Evolutionary conservation across 257 asterid species (phyloP), one percentile per base, ranked within the genome.

Genomic region (Cinchona pubescens): DNA sequence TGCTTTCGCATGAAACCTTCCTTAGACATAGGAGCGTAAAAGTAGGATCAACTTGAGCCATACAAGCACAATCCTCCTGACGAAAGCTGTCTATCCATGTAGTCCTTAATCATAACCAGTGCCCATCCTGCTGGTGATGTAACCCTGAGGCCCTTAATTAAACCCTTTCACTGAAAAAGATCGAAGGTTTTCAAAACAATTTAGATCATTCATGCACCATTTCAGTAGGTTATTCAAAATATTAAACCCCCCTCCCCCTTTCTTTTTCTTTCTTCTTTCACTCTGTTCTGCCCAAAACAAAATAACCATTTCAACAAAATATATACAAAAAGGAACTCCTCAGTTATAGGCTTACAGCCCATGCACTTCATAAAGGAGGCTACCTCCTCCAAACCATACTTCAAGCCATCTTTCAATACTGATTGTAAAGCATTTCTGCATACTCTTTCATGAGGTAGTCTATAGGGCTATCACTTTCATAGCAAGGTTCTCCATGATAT

Each of bases 81-180:
- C 8, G 68, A 63, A 27, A 63, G 45, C 45, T 3, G 18, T 14
- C 37, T 8, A 34, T 30, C n/a, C 45, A 16, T 63, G 67, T 37
- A 1, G 19, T 62, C 42, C 21, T 16, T 6, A 16, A 62, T 34
- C 67, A 16, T 32, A n/a, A n/a, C n/a, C n/a, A n/a, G n/a, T n/a
- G n/a, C n/a, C n/a, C n/a, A n/a, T 2, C n/a, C n/a, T 21, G 2
- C 25, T 51, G 19, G 19, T 45, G 4, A 19, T 12, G 19, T 45
- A 19, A 11, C 18, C 16, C 2, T 15, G 42, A 1, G 12, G 15
- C 25, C 16, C 5, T 21, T 18, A 32, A 29, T 69, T 69, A 69
- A 29, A 48, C 74, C 61, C 61, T 71, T 21, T 21, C 75, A 32
- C 21, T 38, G 42, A 51, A 11, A 51, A 5, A 71, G n/a, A 71